A percentile compares a stretch with the other conserved stretches of the same genome.
Evolutionary conservation across 2,329 filamentous ascomycete genomes (phyloP).

Genomic region (Sporothrix inflata): DNA sequence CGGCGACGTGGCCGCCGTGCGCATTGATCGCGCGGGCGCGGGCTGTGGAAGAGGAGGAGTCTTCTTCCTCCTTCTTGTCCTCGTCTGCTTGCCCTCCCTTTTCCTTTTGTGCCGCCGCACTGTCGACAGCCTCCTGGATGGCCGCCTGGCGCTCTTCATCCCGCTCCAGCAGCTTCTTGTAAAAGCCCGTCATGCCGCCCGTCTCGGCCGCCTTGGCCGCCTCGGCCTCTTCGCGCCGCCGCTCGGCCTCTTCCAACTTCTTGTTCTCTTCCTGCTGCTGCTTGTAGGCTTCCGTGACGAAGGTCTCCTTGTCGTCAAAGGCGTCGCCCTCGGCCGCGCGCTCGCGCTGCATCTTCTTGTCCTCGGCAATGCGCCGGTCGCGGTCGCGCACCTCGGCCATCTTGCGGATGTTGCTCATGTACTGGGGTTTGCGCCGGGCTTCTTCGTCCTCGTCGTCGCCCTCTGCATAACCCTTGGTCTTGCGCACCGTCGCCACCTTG

Average conservation of each 20-base stretch:
- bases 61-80: constrained; percentile 45
- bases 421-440: constrained; percentile 69
- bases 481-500: constrained; percentile 62
- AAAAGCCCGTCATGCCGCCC: constrained; percentile 73
- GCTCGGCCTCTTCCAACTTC: constrained; percentile 72
- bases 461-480: constrained; percentile 51
- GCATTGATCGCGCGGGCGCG: constrained; percentile 69
- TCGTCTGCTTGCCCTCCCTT: constrained; percentile 23
- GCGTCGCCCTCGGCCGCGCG: constrained; percentile 80
- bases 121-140: constrained; percentile 68
- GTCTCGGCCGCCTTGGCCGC: constrained; percentile 62
- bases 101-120: constrained; percentile 48
- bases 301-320: constrained; percentile 81
- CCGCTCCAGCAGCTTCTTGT: constrained; percentile 71
- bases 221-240: constrained; percentile 64
- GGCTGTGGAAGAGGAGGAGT: constrained; percentile 60
- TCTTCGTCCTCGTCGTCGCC: constrained; percentile 59
- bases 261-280: constrained; percentile 76
- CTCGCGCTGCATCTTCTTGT: constrained; percentile 78
- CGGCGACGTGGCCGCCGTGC: constrained; percentile 61
- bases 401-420: constrained; percentile 74
- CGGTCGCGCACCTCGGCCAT: constrained; percentile 77
- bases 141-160: constrained; percentile 72
- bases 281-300: constrained; percentile 83
- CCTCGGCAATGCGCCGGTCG: constrained; percentile 76